phyloP scores from a whole-genome alignment of 108 stramenopile genomes.

The Aureococcus anophagefferens region DNA sequence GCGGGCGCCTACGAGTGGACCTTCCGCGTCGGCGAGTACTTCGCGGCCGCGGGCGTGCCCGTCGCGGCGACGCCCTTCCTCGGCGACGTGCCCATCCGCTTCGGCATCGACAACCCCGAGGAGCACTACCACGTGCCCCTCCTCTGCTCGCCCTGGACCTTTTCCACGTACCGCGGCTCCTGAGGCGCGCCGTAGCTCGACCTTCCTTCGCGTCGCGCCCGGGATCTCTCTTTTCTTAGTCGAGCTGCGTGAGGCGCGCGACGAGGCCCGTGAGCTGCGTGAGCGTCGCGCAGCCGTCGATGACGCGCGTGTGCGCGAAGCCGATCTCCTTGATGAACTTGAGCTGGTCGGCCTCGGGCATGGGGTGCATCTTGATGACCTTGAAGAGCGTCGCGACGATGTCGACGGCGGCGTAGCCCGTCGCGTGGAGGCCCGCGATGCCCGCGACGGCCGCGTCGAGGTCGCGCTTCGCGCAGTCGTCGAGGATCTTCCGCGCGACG shows the following conservation, averaged over 20 bases:
- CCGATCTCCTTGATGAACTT: constrained; percentile 83
- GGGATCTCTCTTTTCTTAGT: too few relatives aligned
- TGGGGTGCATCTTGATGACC: constrained; percentile 49
- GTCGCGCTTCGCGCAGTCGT: constrained; percentile 50
- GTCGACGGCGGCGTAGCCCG: constrained; percentile 73
- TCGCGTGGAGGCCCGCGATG: constrained; percentile 47
- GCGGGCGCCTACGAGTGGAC: constrained; percentile 70
- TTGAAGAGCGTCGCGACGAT: constrained; percentile 92
- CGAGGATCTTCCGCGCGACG: constrained; percentile 65
- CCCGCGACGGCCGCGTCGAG: constrained; percentile 47
- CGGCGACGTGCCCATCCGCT: constrained; percentile 63
- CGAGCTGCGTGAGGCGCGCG: constrained; percentile 39
- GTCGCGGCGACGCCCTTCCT: constrained; percentile 60
- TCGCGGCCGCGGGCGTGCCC: constrained; percentile 51
- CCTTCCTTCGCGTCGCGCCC: too few relatives aligned
- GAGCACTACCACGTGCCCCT: constrained; percentile 84
- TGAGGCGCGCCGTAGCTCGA: constrained; percentile 9
- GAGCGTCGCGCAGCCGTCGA: constrained; percentile 65
- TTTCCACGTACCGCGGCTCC: constrained; percentile 73
- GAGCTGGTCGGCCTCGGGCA: constrained; percentile 73
- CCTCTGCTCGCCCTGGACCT: constrained; percentile 72
- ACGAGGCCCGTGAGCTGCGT: constrained; percentile 78
- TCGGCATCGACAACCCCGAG: constrained; percentile 81
- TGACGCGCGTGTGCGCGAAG: constrained; percentile 81
- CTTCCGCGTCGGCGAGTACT: constrained; percentile 74